phyloP scores from a whole-genome alignment of 345 rosid species.

The Corchorus olitorius region DNA sequence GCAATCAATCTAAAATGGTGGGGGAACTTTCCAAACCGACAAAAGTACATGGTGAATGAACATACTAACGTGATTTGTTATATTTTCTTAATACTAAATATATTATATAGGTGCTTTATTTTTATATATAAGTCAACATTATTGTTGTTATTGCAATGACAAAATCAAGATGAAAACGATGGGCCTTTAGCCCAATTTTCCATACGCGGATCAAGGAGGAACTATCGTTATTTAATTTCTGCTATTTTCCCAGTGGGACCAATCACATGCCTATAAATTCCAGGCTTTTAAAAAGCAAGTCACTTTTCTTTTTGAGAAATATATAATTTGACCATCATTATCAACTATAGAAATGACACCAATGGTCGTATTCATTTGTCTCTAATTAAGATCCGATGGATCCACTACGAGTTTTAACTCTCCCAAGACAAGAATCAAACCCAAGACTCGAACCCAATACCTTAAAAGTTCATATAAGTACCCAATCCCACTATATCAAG shows the following conservation, averaged over 20 bases:
- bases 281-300: too few relatives aligned
- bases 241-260: neutral
- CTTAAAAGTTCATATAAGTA: too few relatives aligned
- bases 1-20: too few relatives aligned
- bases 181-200: neutral
- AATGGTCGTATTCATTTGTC: too few relatives aligned
- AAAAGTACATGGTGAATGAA: neutral
- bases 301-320: neutral
- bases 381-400: too few relatives aligned
- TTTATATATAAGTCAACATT: neutral
- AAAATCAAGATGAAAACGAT: neutral
- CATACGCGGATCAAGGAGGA: neutral
- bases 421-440: too few relatives aligned
- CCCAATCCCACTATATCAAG: too few relatives aligned
- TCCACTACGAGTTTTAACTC: too few relatives aligned
- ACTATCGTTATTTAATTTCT: neutral
- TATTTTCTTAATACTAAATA: neutral
- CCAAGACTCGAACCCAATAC: too few relatives aligned
- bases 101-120: neutral
- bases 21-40: too few relatives aligned
- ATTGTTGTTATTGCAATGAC: neutral
- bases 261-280: neutral
- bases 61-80: constrained; percentile 1
- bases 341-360: too few relatives aligned
- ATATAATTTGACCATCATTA: too few relatives aligned